Percentiles rank a stretch among this genome's conserved stretches.
Evolutionary conservation across 2,329 filamentous ascomycete genomes (phyloP).

Genomic region (Westerdykella ornata): DNA sequence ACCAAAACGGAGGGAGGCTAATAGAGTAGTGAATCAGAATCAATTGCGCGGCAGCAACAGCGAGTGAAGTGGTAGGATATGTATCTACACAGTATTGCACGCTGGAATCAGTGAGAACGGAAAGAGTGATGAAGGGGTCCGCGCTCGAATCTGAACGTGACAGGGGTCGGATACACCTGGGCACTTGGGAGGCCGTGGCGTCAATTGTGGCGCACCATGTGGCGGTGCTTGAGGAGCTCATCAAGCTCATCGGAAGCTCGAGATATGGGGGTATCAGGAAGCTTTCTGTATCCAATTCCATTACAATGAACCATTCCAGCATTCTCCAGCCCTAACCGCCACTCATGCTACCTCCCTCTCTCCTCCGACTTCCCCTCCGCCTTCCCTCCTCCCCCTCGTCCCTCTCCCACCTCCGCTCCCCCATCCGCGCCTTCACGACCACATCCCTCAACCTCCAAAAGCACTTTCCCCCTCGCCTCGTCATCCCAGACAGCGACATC

Average conservation of each 20-base stretch:
- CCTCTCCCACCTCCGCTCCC: background rate
- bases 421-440: conserved; percentile 15
- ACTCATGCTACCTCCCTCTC: conserved; percentile 9
- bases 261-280: too few species aligned
- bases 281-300: too few species aligned
- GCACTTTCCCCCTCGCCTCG: conserved; percentile 60
- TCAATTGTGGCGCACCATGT: too few species aligned
- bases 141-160: conserved; percentile 7
- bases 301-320: background rate
- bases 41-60: background rate
- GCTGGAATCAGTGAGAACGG: too few species aligned
- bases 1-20: too few species aligned
- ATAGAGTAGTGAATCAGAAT: background rate
- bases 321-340: conserved; percentile 6
- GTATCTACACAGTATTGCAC: too few species aligned
- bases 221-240: too few species aligned
- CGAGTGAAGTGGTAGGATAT: too few species aligned
- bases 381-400: conserved; percentile 4
- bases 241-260: too few species aligned
- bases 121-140: conserved; percentile 1
- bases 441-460: conserved; percentile 15
- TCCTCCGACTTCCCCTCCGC: conserved; percentile 2
- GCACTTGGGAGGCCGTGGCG: too few species aligned
- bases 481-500: conserved; percentile 70
- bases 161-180: background rate